These are phyloP conservation scores for Daedalea quercina DNA, from an alignment of 768 basidiomycete genomes.

Conservation along the genomic window DNA sequence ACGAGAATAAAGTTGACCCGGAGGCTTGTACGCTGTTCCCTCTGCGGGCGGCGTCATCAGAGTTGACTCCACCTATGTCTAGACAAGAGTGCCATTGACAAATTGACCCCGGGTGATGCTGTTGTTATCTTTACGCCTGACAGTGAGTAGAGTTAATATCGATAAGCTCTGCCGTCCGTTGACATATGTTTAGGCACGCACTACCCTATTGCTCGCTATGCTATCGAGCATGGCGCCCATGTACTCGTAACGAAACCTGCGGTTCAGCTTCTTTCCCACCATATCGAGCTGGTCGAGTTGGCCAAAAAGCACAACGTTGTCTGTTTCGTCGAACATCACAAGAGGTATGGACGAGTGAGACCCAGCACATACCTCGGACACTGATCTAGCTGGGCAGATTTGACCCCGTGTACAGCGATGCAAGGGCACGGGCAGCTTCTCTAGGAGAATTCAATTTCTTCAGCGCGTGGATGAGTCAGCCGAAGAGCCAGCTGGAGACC, in stretches of 20 bases:
- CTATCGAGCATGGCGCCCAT: constrained; percentile 79
- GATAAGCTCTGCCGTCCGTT: background rate
- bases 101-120: constrained; percentile 76
- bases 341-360: constrained; percentile 42
- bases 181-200: constrained; percentile 56
- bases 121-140: constrained; percentile 92
- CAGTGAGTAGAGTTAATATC: constrained; percentile 37
- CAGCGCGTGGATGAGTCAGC: constrained; percentile 97
- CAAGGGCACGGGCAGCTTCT: constrained; percentile 64
- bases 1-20: constrained; percentile 58
- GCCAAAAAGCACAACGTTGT: constrained; percentile 77
- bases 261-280: constrained; percentile 78
- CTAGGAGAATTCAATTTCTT: constrained; percentile 95
- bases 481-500: constrained; percentile 90
- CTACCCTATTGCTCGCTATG: constrained; percentile 78
- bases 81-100: constrained; percentile 81
- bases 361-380: no score
- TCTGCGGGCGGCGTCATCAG: background rate
- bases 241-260: constrained; percentile 93
- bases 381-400: constrained; percentile 35
- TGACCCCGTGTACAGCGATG: constrained; percentile 92
- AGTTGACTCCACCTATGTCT: background rate
- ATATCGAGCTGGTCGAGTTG: constrained; percentile 68
- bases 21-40: constrained; percentile 63
- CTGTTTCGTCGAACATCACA: constrained; percentile 94